Evolutionary conservation across 169 alveolate genomes (phyloP).

Genomic region (Eimeria falciformis): DNA sequence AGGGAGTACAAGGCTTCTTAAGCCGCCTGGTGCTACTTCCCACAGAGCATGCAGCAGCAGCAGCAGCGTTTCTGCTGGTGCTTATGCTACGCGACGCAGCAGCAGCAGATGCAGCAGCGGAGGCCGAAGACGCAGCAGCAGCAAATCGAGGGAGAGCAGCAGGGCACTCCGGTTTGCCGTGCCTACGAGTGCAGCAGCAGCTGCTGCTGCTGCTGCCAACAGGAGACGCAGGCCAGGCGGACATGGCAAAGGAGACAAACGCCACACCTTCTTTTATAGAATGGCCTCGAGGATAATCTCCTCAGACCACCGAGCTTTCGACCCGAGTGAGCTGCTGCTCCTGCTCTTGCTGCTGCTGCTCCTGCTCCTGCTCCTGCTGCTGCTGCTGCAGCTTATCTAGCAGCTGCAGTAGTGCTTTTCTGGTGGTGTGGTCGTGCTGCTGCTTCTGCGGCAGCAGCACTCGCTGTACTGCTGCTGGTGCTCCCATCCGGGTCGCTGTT

Average conservation of each 20-base stretch:
- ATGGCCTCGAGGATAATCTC: not conserved
- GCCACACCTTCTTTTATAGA: not conserved
- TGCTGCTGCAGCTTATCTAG: not conserved
- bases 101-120: conserved; percentile 32
- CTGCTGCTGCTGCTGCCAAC: not conserved
- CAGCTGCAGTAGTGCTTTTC: not conserved
- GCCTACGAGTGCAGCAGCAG: not conserved
- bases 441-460: not conserved
- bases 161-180: not conserved
- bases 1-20: no score
- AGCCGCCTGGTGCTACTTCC: no score
- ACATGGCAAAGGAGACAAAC: not conserved
- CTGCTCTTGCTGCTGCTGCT: not conserved
- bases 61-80: not conserved
- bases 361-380: not conserved
- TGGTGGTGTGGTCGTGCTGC: not conserved
- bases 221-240: not conserved
- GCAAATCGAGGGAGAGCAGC: no score
- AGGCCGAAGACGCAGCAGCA: not conserved
- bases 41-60: conserved; percentile 24
- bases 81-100: not conserved
- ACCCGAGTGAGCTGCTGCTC: not conserved
- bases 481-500: no score
- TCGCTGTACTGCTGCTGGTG: not conserved
- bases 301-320: no score